Percentiles rank a stretch among this genome's conserved stretches.
Evolutionary conservation across 1,139 yeast species (phyloP).

Genomic region (Torulaspora pretoriensis): DNA sequence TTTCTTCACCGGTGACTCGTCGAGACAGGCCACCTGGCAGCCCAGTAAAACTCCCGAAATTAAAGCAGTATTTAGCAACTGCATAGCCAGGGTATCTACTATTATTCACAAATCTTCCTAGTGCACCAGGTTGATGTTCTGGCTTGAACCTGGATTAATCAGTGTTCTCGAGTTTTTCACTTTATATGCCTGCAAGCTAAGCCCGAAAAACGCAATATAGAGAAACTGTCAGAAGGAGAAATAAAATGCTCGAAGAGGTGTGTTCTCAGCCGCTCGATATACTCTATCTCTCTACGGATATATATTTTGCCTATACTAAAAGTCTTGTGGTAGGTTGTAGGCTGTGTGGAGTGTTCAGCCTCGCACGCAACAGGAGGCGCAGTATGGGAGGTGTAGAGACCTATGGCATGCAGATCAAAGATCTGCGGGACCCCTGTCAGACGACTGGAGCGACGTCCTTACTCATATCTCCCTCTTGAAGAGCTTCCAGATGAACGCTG

Average conservation of each 20-base stretch:
- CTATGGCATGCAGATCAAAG: not conserved
- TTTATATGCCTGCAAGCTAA: not conserved
- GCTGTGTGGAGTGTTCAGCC: no score
- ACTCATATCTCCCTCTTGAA: slow-evolving; percentile 3
- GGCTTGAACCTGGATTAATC: not conserved
- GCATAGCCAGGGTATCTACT: slow-evolving; percentile 2
- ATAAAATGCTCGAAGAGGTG: not conserved
- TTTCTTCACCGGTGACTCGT: not conserved
- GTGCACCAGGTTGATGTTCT: not conserved
- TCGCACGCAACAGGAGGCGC: not conserved
- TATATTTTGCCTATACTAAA: not conserved
- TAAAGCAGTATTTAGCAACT: slow-evolving; percentile 1
- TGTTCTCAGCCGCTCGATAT: not conserved
- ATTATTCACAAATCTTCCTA: not conserved
- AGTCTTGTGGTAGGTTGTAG: no score
- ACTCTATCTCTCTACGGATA: not conserved
- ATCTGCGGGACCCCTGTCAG: not conserved
- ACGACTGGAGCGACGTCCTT: no score
- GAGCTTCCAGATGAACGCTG: slow-evolving; percentile 6
- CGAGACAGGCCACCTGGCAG: not conserved
- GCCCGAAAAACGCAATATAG: not conserved
- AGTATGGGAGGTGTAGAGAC: not conserved
- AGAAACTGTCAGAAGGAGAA: not conserved
- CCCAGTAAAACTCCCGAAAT: slow-evolving; percentile 1
- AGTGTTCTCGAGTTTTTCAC: not conserved